Percentiles rank a stretch among this genome's conserved stretches.
phyloP scores from a whole-genome alignment of 805 yeast genomes.

The Clavispora asparagi region DNA sequence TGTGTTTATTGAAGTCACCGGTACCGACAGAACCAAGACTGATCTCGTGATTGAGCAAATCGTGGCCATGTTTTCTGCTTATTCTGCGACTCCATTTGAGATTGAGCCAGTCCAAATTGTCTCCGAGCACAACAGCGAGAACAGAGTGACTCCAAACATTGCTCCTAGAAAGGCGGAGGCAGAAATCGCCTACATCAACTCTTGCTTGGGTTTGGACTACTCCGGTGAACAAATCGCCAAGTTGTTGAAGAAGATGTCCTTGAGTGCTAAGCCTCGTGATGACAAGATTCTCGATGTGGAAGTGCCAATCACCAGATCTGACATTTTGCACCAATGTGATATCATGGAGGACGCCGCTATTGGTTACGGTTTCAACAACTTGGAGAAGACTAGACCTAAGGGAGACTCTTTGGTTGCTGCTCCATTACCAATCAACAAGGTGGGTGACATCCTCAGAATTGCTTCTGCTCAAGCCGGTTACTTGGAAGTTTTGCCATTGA shows the following conservation, averaged over 20 bases:
- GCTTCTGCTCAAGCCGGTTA: constrained; percentile 95
- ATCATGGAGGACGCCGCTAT: constrained; percentile 98
- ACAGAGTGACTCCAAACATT: constrained; percentile 73
- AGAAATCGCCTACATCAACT: constrained; percentile 80
- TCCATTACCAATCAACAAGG: constrained; percentile 86
- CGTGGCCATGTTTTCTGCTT: constrained; percentile 93
- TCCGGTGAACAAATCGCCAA: constrained; percentile 61
- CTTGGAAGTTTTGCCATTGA: constrained; percentile 93
- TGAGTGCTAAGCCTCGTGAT: constrained; percentile 52
- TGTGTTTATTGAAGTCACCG: constrained; percentile 90
- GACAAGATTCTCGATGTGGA: constrained; percentile 53
- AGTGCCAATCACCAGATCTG: constrained; percentile 94
- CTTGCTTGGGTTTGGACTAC: constrained; percentile 82
- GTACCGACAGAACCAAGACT: constrained; percentile 90
- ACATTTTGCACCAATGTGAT: constrained; percentile 94
- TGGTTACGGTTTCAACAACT: constrained; percentile 89
- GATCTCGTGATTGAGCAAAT: constrained; percentile 88
- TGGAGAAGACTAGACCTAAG: constrained; percentile 73
- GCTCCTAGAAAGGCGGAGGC: constrained; percentile 64
- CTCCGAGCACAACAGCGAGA: constrained; percentile 72
- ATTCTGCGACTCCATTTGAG: constrained; percentile 74
- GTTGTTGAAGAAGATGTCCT: constrained; percentile 76
- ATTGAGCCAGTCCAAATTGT: constrained; percentile 86
- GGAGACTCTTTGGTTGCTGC: constrained; percentile 76
- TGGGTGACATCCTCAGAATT: constrained; percentile 82